These are phyloP conservation scores for Rhodomyrtus tomentosa DNA, from an alignment of 345 rosid genomes.

Conservation along the genomic window DNA sequence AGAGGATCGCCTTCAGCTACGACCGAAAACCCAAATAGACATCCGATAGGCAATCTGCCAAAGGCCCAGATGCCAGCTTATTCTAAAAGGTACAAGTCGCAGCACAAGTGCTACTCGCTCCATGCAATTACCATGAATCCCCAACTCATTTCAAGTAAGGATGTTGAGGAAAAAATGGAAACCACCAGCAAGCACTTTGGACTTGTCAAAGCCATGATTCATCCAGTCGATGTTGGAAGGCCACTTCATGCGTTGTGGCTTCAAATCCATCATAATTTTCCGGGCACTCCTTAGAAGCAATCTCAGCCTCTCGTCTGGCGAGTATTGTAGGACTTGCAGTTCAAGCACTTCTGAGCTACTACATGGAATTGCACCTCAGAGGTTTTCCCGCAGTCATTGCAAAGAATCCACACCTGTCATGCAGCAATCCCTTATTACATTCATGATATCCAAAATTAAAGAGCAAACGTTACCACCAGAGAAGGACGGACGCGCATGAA, in stretches of 20 bases:
- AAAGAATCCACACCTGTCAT: conserved; percentile 51
- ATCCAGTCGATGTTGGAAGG: background rate
- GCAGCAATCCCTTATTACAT: background rate
- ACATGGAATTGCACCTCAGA: conserved; percentile 31
- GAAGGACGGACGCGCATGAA: background rate
- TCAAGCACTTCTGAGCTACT: conserved; percentile 36
- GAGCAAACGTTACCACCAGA: background rate
- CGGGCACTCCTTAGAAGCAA: background rate
- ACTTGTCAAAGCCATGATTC: background rate
- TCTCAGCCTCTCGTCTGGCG: conserved; percentile 20
- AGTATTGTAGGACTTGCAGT: conserved; percentile 51
- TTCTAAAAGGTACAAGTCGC: background rate
- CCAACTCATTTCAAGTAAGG: background rate
- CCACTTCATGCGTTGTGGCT: background rate
- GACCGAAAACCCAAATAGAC: background rate
- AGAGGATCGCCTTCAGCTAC: background rate
- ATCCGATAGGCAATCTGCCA: background rate
- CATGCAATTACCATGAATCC: background rate
- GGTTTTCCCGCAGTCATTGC: conserved; percentile 51
- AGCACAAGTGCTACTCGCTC: background rate
- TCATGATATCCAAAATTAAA: background rate
- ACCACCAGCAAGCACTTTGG: background rate
- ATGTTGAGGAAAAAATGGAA: background rate
- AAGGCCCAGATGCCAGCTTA: background rate
- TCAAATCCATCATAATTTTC: background rate